Base-by-base conservation (phyloP, 495 filamentous ascomycete species). In the Aspergillus nidulans region DNA sequence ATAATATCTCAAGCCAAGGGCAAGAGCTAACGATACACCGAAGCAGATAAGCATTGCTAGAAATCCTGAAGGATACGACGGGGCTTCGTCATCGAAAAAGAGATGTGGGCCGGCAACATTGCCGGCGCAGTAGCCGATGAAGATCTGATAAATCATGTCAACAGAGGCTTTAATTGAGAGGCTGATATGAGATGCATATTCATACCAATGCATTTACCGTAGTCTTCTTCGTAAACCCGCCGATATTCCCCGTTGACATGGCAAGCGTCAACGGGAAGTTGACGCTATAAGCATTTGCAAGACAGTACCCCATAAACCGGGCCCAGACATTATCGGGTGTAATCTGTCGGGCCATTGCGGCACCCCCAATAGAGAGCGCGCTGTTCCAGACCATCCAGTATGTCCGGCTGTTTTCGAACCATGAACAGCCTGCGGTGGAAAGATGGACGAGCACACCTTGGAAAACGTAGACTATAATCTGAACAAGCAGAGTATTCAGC, bases 41-140 rank as follows among this genome's bases (percentile, higher is more conserved):
- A 55, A 43, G 28, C 52, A 55, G 19, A 52, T 48, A n/a, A 52
- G 18, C 51, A 55, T 50, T 10, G 39, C 56, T 4, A 46, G 16
- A 18, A 58, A 58, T 1, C 56, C 56, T 0, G 56, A 58, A 1
- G 49, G 45, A 18, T 59, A 59, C 15, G 25, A 36, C 13, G 63
- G 63, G 1, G 63, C 60, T 21, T 65, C 49, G 2, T 46, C 24
- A 3, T 45, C 45, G 24, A 55, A 59, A 34, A 65, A 58, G 3
- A 62, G 15, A 12, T 60, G 54, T 4, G 63, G 63, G 0, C 59
- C 63, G 25, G 57, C 52, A 42, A 62, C 60, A 25, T 65, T 65
- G 3, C 77, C 77, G 9, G 77, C 60, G 49, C 75, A 80, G 56
- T 80, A 63, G 7, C 41, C 60, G 19, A 65, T 51, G 28, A 65